Conservation (phyloP, 225 moss, liverwort and hornwort species). For the Sphagnum tenellum region DNA sequence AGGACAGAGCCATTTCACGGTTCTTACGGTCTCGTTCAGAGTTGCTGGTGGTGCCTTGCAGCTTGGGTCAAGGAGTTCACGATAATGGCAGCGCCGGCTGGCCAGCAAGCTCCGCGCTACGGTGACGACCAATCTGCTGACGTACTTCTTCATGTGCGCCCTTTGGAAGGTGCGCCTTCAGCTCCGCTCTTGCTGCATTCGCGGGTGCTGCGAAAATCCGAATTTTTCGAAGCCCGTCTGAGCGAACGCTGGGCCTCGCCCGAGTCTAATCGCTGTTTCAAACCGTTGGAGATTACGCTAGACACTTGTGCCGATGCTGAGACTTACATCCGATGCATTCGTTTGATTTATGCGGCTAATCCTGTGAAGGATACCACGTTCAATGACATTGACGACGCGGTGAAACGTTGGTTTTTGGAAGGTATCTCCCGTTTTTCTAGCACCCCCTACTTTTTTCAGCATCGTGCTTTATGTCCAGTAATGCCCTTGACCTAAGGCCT, state of each 20-base stretch:
- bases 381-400: slow-evolving; percentile 70
- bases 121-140: slow-evolving; percentile 72
- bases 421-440: no score
- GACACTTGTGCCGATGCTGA: slow-evolving; percentile 72
- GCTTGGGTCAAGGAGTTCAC: neutral
- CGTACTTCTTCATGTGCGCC: slow-evolving; percentile 56
- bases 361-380: slow-evolving; percentile 92
- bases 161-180: slow-evolving; percentile 17
- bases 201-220: slow-evolving; percentile 49
- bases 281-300: slow-evolving; percentile 58
- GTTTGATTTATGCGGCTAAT: slow-evolving; percentile 62
- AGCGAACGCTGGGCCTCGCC: slow-evolving; percentile 62
- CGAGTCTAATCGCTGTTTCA: no score
- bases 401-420: no score
- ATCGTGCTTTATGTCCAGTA: no score
- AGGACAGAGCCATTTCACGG: no score
- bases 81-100: slow-evolving; percentile 51
- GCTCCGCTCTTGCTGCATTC: slow-evolving; percentile 71
- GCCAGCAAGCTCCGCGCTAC: slow-evolving; percentile 50
- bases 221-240: slow-evolving; percentile 85
- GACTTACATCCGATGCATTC: slow-evolving; percentile 76
- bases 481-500: no score
- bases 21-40: no score
- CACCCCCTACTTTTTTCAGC: no score
- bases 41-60: no score